Conservation (phyloP, 2,329 filamentous ascomycete genomes). For the Fusarium xyrophilum region DNA sequence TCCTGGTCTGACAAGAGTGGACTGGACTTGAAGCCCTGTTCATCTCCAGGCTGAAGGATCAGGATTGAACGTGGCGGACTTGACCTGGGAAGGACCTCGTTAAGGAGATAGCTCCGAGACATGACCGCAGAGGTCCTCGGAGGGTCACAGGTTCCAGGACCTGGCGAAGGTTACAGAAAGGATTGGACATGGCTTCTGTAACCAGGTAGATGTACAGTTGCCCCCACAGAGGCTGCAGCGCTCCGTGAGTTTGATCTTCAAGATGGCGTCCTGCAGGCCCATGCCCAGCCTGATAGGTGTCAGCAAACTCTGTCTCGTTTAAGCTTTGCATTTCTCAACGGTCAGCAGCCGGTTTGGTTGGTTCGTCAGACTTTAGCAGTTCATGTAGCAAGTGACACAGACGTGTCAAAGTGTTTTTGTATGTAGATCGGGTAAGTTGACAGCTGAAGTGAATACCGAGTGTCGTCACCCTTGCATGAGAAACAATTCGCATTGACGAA, state of each 20-base stretch:
- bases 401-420: neutral
- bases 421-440: slow-evolving; percentile 8
- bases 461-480: slow-evolving; percentile 5
- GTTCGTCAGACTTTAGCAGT: neutral
- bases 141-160: neutral
- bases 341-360: neutral
- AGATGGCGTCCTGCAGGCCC: slow-evolving; percentile 14
- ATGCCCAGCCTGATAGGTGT: neutral
- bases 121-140: slow-evolving; percentile 10
- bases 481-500: slow-evolving; percentile 22
- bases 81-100: slow-evolving; percentile 9
- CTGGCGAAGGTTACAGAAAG: slow-evolving; percentile 8
- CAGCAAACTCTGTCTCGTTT: neutral
- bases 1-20: slow-evolving; percentile 20
- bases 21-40: slow-evolving; percentile 17
- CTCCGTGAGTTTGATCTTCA: slow-evolving; percentile 15
- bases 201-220: neutral
- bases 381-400: neutral
- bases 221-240: slow-evolving; percentile 8
- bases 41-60: slow-evolving; percentile 26
- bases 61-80: slow-evolving; percentile 23
- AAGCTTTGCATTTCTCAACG: neutral
- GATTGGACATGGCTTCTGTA: neutral
- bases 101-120: slow-evolving; percentile 29
- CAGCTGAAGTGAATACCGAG: slow-evolving; percentile 3